These are phyloP conservation scores for Botrytis porri DNA, from an alignment of 2,329 filamentous ascomycete species.

Conservation along the genomic window DNA sequence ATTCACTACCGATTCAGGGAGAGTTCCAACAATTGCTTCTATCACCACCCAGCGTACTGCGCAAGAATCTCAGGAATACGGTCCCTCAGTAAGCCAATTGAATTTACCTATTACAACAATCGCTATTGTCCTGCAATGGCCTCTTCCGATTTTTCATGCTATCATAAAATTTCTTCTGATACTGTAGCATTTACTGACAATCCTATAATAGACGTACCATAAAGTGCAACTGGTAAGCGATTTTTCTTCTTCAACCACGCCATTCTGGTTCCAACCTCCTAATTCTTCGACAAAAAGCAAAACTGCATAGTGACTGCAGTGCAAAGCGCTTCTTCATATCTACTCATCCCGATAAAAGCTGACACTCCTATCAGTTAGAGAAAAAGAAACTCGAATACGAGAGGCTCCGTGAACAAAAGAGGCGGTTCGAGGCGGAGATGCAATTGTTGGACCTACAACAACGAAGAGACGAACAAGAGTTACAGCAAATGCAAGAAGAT, in stretches of 20 bases:
- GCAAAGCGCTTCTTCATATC: slow-evolving; percentile 5
- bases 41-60: slow-evolving; percentile 34
- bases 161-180: slow-evolving; percentile 4
- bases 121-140: slow-evolving; percentile 25
- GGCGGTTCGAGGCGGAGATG: slow-evolving; percentile 89
- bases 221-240: slow-evolving; percentile 73
- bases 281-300: slow-evolving; percentile 8
- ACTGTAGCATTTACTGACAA: slow-evolving; percentile 28
- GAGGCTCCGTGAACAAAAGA: slow-evolving; percentile 81
- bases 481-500: slow-evolving; percentile 80
- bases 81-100: slow-evolving; percentile 36
- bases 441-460: slow-evolving; percentile 84
- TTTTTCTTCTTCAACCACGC: slow-evolving; percentile 6
- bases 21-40: slow-evolving; percentile 69
- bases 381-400: slow-evolving; percentile 94
- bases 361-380: slow-evolving; percentile 65
- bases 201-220: slow-evolving; percentile 54
- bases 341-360: slow-evolving; percentile 32
- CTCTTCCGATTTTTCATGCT: not conserved
- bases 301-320: slow-evolving; percentile 15
- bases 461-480: slow-evolving; percentile 76
- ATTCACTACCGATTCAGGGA: slow-evolving; percentile 88
- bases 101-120: slow-evolving; percentile 24
- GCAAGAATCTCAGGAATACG: slow-evolving; percentile 36
- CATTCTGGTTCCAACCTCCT: slow-evolving; percentile 1